A percentile compares a stretch with the other conserved stretches of the same genome.
Evolutionary conservation across 2,329 filamentous ascomycete genomes (phyloP).

Genomic region (Calonectria pteridis): DNA sequence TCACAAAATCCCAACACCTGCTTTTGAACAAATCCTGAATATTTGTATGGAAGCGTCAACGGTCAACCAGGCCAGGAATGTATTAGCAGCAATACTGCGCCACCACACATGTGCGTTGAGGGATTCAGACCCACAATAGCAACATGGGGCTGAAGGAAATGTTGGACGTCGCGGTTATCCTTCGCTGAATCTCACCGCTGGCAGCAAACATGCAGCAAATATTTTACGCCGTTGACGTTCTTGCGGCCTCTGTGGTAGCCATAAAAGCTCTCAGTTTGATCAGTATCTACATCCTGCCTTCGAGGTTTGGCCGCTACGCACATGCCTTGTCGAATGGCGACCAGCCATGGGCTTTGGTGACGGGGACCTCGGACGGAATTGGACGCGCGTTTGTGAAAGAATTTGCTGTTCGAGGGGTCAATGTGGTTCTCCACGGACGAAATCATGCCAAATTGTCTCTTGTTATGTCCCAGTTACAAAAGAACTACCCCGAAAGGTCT

Average conservation of each 20-base stretch:
- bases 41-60: neutral
- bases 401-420: neutral
- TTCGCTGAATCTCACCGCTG: neutral
- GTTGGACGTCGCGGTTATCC: neutral
- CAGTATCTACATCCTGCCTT: neutral
- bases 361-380: neutral
- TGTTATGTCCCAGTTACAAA: neutral
- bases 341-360: neutral
- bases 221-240: neutral
- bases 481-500: neutral
- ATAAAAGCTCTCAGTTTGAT: neutral
- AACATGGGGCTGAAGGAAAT: neutral
- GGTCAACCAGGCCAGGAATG: neutral
- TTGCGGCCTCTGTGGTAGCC: too few relatives aligned
- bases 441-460: neutral
- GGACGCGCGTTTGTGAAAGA: neutral
- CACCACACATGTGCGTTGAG: neutral
- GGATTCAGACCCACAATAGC: neutral
- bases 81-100: neutral
- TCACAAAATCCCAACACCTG: neutral
- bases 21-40: neutral
- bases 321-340: neutral
- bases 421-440: neutral
- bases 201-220: neutral
- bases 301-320: neutral